phyloP scores from a whole-genome alignment of 371 early-diverging fungal genomes.

The Homolaphlyctis polyrhiza region DNA sequence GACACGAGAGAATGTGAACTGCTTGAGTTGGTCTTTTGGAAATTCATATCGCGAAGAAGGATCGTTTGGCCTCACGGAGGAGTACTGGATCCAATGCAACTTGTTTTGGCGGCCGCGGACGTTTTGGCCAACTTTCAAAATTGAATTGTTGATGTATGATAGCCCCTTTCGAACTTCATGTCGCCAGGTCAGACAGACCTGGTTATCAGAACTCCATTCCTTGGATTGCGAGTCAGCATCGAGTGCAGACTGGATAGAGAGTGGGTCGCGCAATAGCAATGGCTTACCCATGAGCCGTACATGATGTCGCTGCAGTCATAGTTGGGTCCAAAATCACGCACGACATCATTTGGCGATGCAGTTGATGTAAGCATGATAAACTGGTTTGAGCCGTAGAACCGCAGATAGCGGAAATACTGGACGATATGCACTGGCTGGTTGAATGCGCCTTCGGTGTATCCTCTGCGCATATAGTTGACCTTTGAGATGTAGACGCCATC shows the following conservation, averaged over 20 bases:
- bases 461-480: slow-evolving; percentile 21
- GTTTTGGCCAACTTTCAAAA: slow-evolving; percentile 45
- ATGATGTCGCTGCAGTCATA: slow-evolving; percentile 9
- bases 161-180: background rate
- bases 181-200: background rate
- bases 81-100: slow-evolving; percentile 50
- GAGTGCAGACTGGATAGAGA: background rate
- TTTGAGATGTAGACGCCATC: slow-evolving; percentile 43
- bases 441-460: slow-evolving; percentile 50
- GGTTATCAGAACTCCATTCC: background rate
- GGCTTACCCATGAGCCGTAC: slow-evolving; percentile 45
- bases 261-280: too few relatives aligned
- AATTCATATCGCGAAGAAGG: background rate
- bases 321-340: slow-evolving; percentile 19
- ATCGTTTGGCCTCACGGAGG: background rate
- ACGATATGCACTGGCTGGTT: slow-evolving; percentile 63
- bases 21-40: background rate
- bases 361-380: slow-evolving; percentile 10
- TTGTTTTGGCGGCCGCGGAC: slow-evolving; percentile 63
- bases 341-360: slow-evolving; percentile 44
- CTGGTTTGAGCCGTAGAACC: slow-evolving; percentile 57
- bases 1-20: background rate
- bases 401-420: slow-evolving; percentile 63
- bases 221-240: background rate
- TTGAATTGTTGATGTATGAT: slow-evolving; percentile 22